Conservation (phyloP, 2,329 filamentous ascomycete genomes). For the Neofusicoccum umdonicola region DNA sequence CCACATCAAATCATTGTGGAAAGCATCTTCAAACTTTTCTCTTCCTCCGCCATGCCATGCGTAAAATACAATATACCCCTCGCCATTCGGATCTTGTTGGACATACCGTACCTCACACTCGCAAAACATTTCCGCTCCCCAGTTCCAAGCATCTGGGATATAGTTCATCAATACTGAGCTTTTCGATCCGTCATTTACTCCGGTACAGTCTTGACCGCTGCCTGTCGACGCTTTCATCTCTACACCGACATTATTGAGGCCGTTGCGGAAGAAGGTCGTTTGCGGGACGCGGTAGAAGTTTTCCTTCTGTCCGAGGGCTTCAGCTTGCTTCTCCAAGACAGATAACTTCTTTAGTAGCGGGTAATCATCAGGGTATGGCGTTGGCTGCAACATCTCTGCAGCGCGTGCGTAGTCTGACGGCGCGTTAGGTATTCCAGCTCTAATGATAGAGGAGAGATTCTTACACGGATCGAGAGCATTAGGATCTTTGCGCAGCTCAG, state of each 20-base stretch:
- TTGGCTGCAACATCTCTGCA: slow-evolving; percentile 57
- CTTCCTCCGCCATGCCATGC: slow-evolving; percentile 62
- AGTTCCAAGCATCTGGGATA: slow-evolving; percentile 68
- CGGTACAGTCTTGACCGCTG: slow-evolving; percentile 62
- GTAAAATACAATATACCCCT: slow-evolving; percentile 64
- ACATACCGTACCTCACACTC: slow-evolving; percentile 65
- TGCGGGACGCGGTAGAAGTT: slow-evolving; percentile 59
- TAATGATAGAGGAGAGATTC: slow-evolving; percentile 21
- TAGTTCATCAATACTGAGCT: slow-evolving; percentile 66
- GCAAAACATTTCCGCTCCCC: slow-evolving; percentile 70
- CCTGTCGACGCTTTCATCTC: slow-evolving; percentile 60
- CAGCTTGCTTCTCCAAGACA: slow-evolving; percentile 58
- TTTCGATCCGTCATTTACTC: slow-evolving; percentile 67
- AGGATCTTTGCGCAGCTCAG: slow-evolving; percentile 49
- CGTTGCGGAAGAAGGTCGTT: slow-evolving; percentile 62
- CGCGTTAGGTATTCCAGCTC: not conserved
- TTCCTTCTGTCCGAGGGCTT: slow-evolving; percentile 48
- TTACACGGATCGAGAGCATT: slow-evolving; percentile 50
- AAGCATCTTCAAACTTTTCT: slow-evolving; percentile 53
- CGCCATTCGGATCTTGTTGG: slow-evolving; percentile 46
- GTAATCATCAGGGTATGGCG: slow-evolving; percentile 57
- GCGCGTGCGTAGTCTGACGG: slow-evolving; percentile 57
- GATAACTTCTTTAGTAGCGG: slow-evolving; percentile 58
- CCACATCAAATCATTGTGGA: slow-evolving; percentile 64
- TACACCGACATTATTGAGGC: slow-evolving; percentile 63